Conservation (phyloP, 2,329 filamentous ascomycete genomes). For the Cladophialophora chaetospira region DNA sequence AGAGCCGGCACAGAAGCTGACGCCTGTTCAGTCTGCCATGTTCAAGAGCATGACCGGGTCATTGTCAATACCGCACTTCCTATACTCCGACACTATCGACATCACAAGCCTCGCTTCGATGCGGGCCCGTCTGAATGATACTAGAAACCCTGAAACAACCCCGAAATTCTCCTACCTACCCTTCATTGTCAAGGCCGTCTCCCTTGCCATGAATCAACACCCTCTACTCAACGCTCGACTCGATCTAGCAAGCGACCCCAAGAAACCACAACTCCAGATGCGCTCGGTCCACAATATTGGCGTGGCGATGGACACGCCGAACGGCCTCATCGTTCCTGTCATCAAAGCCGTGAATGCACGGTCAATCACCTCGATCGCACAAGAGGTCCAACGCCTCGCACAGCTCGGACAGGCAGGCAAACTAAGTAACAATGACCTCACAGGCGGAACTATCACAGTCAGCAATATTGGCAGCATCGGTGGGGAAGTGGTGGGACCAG, state of each 20-base stretch:
- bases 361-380: conserved; percentile 76
- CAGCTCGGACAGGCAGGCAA: conserved; percentile 72
- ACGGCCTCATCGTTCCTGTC: conserved; percentile 86
- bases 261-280: conserved; percentile 74
- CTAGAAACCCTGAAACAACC: conserved; percentile 45
- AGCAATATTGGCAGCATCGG: conserved; percentile 97
- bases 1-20: conserved; percentile 71
- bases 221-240: conserved; percentile 87
- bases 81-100: conserved; percentile 89
- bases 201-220: conserved; percentile 76
- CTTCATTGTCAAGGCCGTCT: conserved; percentile 95
- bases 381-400: conserved; percentile 74
- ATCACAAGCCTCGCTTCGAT: conserved; percentile 73
- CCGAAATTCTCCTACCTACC: conserved; percentile 84
- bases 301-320: conserved; percentile 90
- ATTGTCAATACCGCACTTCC: conserved; percentile 87
- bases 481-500: conserved; percentile 85
- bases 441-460: conserved; percentile 87
- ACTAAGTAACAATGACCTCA: conserved; percentile 72
- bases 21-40: conserved; percentile 85
- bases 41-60: conserved; percentile 97
- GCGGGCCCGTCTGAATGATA: conserved; percentile 73
- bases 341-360: conserved; percentile 78
- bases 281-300: conserved; percentile 91
- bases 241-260: conserved; percentile 59